Percentiles rank a stretch among this genome's conserved stretches.
Conservation (phyloP, 2,329 filamentous ascomycete species). For the Reticulascus tulasneorum region DNA sequence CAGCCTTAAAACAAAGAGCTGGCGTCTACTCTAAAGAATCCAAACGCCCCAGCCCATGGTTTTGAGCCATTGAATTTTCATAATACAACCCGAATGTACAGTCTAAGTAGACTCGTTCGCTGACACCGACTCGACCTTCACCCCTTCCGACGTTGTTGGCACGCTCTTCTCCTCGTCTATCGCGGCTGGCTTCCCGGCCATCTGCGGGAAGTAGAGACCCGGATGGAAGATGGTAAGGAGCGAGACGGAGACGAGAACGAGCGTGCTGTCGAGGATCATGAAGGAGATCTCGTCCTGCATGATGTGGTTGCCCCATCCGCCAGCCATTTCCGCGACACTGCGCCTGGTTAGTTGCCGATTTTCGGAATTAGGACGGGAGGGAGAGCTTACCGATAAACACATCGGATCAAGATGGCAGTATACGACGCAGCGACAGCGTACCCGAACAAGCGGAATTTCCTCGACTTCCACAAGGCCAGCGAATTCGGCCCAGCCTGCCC, state of each 20-base stretch:
- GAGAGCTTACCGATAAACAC: constrained; percentile 47
- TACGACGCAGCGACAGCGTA: constrained; percentile 42
- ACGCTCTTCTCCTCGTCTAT: constrained; percentile 17
- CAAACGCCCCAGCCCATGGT: too few species aligned
- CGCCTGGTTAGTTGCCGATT: not conserved
- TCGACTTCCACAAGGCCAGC: constrained; percentile 36
- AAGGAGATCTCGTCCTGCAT: constrained; percentile 61
- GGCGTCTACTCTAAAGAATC: too few species aligned
- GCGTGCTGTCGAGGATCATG: constrained; percentile 50
- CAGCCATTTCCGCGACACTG: constrained; percentile 60
- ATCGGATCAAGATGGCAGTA: constrained; percentile 42
- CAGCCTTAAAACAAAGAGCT: too few species aligned
- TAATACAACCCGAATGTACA: too few species aligned
- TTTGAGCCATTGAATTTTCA: too few species aligned
- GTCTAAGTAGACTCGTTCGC: not conserved
- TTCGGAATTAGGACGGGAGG: constrained; percentile 1
- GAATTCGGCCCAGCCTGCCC: constrained; percentile 18
- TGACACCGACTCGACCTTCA: constrained; percentile 8
- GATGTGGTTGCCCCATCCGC: constrained; percentile 59
- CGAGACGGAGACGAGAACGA: constrained; percentile 45
- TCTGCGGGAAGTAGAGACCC: constrained; percentile 51
- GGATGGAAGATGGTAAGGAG: constrained; percentile 52
- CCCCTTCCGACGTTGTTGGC: constrained; percentile 4
- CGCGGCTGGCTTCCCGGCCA: constrained; percentile 29
- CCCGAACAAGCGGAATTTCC: constrained; percentile 39